Evolutionary conservation across 345 rosid genomes (phyloP), one percentile per base, ranked within the genome.

Genomic region (Eucalyptus microcorys): DNA sequence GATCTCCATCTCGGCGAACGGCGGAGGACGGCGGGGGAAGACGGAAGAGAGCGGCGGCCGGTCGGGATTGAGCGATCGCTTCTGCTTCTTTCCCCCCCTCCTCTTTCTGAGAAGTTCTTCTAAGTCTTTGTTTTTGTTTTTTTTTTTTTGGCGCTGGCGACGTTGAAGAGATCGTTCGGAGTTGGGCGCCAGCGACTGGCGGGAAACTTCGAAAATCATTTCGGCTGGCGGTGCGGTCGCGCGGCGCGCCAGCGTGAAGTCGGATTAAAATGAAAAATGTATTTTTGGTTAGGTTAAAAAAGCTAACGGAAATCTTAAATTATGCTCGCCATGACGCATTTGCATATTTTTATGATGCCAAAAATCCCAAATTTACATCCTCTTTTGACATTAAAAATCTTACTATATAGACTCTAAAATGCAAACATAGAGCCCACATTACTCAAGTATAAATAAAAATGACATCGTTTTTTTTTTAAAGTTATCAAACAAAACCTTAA

Each of bases 1-100:
- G 71, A 52, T 34, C 87, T 92, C 96, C 97, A 93, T 94, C 87
- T 83, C 87, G 85, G 87, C 80, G 27, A 16, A 30, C 48, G 49
- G 81, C 55, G 66, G 87, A 61, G 34, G 13, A 47, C 61, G 37
- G 48, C 3, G 49, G 32, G 32, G 64, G 86, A 43, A 57, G 61
- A 79, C 26, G 26, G 57, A 52, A 52, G 57, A 52, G 66, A 57
- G 91, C 50, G 32, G 32, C 45, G 43, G 79, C 22, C 12, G 14
- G 40, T 32, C 81, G 52, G 12, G 61, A 32, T 21, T 2, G 66
- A 17, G 86, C 76, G 3, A 40, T 76, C 30, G 47, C 47, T 24
- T 24, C 83, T 40, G 83, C 27, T 22, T 76, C 61, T 55, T 55
- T 55, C 30, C 3, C 61, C 61, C 13, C 61, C 30, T 24, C 2